A percentile compares a stretch with the other conserved stretches of the same genome.
phyloP scores from a whole-genome alignment of 2,329 filamentous ascomycete species.

The Fusarium sp. region DNA sequence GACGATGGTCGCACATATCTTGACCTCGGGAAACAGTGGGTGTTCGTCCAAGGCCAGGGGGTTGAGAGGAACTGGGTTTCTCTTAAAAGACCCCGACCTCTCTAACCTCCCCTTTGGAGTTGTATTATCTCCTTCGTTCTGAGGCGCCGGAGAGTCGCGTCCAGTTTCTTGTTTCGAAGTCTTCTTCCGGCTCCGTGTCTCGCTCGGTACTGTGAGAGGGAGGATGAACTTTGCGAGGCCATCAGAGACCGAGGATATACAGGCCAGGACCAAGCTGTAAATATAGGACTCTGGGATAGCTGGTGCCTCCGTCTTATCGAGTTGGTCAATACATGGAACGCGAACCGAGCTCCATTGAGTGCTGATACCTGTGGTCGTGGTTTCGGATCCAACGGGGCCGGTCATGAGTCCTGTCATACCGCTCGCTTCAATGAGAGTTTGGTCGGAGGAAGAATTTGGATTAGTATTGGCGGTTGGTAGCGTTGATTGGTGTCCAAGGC shows the following conservation, averaged over 20 bases:
- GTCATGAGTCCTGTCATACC: conserved; percentile 91
- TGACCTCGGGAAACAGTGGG: conserved; percentile 78
- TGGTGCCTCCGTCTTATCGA: conserved; percentile 92
- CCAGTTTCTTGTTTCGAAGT: conserved; percentile 61
- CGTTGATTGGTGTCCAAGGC: conserved; percentile 89
- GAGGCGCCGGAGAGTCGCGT: conserved; percentile 60
- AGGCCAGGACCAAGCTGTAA: conserved; percentile 90
- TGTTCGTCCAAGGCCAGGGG: conserved; percentile 84
- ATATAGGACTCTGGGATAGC: conserved; percentile 91
- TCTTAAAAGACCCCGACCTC: conserved; percentile 78
- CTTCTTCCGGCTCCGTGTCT: conserved; percentile 70
- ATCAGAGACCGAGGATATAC: conserved; percentile 91
- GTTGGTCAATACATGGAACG: conserved; percentile 91
- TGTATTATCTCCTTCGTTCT: conserved; percentile 55
- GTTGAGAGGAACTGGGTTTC: conserved; percentile 86
- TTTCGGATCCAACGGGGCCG: conserved; percentile 76
- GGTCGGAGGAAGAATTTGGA: conserved; percentile 77
- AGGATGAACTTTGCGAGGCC: conserved; percentile 94
- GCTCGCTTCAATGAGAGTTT: conserved; percentile 90
- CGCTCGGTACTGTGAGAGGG: conserved; percentile 88
- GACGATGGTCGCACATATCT: conserved; percentile 85
- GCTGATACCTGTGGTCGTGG: conserved; percentile 84
- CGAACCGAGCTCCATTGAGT: conserved; percentile 91
- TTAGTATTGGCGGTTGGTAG: conserved; percentile 76
- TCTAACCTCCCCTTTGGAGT: conserved; percentile 62